These are phyloP conservation scores for Andrographis paniculata DNA, from an alignment of 305 asterid species.

Conservation along the genomic window DNA sequence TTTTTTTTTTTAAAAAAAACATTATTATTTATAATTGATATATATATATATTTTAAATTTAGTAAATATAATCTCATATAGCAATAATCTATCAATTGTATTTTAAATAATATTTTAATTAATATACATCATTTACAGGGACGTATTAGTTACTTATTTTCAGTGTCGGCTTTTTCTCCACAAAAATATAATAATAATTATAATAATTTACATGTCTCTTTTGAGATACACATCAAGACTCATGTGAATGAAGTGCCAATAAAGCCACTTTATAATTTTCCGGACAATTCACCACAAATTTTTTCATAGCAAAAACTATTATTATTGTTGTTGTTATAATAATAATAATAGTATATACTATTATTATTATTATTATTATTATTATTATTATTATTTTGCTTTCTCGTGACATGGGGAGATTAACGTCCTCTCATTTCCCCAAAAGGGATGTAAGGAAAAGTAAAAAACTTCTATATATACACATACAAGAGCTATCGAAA, in stretches of 20 bases:
- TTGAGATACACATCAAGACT: conserved; percentile 23
- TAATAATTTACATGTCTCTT: not conserved
- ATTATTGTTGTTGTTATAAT: not conserved
- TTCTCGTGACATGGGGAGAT: conserved; percentile 31
- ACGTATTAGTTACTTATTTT: too few relatives aligned
- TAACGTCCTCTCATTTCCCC: conserved; percentile 7
- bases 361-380: not conserved
- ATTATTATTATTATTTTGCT: conserved; percentile 7
- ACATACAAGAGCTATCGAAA: too few relatives aligned
- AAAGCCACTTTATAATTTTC: conserved; percentile 17
- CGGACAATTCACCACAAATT: conserved; percentile 10
- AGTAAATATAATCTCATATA: too few relatives aligned
- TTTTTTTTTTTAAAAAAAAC: too few relatives aligned
- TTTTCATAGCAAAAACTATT: not conserved
- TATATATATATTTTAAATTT: too few relatives aligned
- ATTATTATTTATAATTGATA: too few relatives aligned
- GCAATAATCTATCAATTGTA: too few relatives aligned
- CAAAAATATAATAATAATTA: not conserved
- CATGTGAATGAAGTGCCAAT: conserved; percentile 27
- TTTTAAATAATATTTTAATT: too few relatives aligned
- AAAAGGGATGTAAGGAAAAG: not conserved
- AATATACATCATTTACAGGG: too few relatives aligned
- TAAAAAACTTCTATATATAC: not conserved
- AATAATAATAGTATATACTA: too few relatives aligned
- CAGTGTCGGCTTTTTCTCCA: too few relatives aligned